Conservation (phyloP, 106 monocot species). For the Dioscorea zingiberensis region DNA sequence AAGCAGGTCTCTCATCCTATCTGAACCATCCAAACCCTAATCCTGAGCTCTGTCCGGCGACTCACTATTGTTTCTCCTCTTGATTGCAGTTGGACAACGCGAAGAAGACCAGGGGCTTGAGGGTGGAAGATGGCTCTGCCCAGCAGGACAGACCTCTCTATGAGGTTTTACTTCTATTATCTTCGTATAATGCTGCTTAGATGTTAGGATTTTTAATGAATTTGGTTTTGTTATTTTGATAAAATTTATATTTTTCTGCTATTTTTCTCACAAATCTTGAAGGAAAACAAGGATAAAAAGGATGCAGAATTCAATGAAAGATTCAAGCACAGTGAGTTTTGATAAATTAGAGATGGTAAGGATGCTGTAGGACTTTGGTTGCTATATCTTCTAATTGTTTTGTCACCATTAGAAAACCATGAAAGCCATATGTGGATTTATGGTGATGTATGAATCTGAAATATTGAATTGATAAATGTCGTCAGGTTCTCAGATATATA, state of each 20-base stretch:
- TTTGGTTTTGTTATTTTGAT: neutral
- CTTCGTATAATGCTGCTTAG: neutral
- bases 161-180: slow-evolving; percentile 36
- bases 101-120: slow-evolving; percentile 71
- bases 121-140: slow-evolving; percentile 83
- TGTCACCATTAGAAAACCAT: neutral
- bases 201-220: neutral
- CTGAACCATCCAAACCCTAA: too few relatives aligned
- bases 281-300: slow-evolving; percentile 88
- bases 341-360: slow-evolving; percentile 84
- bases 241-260: neutral
- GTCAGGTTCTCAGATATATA: neutral
- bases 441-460: neutral
- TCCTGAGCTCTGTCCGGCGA: neutral
- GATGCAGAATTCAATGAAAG: slow-evolving; percentile 98
- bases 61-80: neutral
- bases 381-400: slow-evolving; percentile 9
- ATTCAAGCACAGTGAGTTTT: slow-evolving; percentile 88
- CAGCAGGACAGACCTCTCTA: slow-evolving; percentile 68
- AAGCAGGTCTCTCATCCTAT: too few relatives aligned
- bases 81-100: slow-evolving; percentile 49
- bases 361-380: slow-evolving; percentile 21
- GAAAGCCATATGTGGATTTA: neutral
- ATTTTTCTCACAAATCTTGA: slow-evolving; percentile 60
- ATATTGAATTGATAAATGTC: neutral